A percentile compares a stretch with the other conserved stretches of the same genome.
Evolutionary conservation across 163 green algal species (phyloP).

Genomic region (Smithsoniella earleae): DNA sequence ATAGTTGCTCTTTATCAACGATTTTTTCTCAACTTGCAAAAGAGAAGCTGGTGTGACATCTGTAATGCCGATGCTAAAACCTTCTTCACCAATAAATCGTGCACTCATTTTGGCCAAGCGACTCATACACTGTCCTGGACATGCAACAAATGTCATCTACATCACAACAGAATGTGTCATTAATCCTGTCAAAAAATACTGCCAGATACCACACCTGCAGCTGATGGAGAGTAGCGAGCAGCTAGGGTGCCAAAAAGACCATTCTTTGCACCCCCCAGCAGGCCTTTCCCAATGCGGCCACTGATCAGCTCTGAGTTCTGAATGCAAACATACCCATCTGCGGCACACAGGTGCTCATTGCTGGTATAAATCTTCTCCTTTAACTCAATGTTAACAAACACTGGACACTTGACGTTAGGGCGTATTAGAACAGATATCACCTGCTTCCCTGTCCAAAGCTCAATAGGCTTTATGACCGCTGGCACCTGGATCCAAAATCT

Average conservation of each 20-base stretch:
- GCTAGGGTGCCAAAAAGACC: slow-evolving; percentile 80
- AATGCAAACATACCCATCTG: slow-evolving; percentile 84
- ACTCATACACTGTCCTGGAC: slow-evolving; percentile 63
- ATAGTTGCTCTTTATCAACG: no score
- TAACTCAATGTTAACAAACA: slow-evolving; percentile 84
- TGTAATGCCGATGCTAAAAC: slow-evolving; percentile 93
- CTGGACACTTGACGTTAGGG: slow-evolving; percentile 42
- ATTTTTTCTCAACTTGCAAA: no score
- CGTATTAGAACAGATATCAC: slow-evolving; percentile 77
- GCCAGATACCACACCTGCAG: not conserved
- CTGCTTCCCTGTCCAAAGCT: slow-evolving; percentile 97
- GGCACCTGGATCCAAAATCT: slow-evolving; percentile 52
- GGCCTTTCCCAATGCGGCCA: slow-evolving; percentile 87
- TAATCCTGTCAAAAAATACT: not conserved
- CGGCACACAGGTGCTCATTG: slow-evolving; percentile 71
- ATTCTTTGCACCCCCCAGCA: slow-evolving; percentile 73
- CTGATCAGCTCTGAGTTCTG: slow-evolving; percentile 78
- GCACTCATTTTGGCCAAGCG: slow-evolving; percentile 84
- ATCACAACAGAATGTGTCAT: not conserved
- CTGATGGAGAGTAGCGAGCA: not conserved
- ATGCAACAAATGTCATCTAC: not conserved
- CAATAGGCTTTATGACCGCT: slow-evolving; percentile 48
- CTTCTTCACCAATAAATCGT: slow-evolving; percentile 78
- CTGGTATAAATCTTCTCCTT: slow-evolving; percentile 79
- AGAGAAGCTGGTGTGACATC: slow-evolving; percentile 83